Conservation (phyloP, 345 rosid genomes). For the Firmiana major region DNA sequence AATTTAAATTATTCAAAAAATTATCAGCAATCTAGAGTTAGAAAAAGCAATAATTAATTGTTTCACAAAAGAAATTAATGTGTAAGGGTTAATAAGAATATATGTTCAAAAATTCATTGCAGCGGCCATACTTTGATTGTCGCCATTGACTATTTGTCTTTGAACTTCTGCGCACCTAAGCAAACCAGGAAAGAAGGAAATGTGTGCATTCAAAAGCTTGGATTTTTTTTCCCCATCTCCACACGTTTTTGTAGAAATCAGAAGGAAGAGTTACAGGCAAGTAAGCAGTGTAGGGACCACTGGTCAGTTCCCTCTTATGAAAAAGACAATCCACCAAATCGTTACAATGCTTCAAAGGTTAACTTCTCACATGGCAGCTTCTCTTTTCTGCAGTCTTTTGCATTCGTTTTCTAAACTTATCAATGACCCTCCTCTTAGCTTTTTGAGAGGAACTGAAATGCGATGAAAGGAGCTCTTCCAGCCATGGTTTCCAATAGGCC, state of each 20-base stretch:
- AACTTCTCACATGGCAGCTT: not conserved
- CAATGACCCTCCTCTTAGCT: not conserved
- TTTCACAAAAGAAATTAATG: too few species aligned
- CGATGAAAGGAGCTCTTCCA: not conserved
- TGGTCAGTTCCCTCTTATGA: slow-evolving; percentile 21
- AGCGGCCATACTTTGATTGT: too few species aligned
- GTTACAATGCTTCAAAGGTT: slow-evolving; percentile 18
- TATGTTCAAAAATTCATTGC: too few species aligned
- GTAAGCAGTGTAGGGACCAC: slow-evolving; percentile 25
- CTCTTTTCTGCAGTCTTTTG: not conserved
- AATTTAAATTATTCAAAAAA: too few species aligned
- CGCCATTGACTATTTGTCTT: not conserved
- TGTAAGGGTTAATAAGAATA: too few species aligned
- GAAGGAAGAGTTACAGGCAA: slow-evolving; percentile 17
- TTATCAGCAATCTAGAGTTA: too few species aligned
- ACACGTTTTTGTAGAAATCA: not conserved
- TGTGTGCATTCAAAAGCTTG: slow-evolving; percentile 1
- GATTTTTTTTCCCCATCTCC: too few species aligned
- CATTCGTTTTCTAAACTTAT: not conserved
- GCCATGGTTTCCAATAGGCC: not conserved
- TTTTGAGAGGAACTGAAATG: not conserved
- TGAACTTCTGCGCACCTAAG: not conserved
- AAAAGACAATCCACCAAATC: slow-evolving; percentile 15
- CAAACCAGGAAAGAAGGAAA: not conserved
- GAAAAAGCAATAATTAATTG: too few species aligned